phyloP scores from a whole-genome alignment of 495 filamentous ascomycete species.

The Aspergillus diversus region DNA sequence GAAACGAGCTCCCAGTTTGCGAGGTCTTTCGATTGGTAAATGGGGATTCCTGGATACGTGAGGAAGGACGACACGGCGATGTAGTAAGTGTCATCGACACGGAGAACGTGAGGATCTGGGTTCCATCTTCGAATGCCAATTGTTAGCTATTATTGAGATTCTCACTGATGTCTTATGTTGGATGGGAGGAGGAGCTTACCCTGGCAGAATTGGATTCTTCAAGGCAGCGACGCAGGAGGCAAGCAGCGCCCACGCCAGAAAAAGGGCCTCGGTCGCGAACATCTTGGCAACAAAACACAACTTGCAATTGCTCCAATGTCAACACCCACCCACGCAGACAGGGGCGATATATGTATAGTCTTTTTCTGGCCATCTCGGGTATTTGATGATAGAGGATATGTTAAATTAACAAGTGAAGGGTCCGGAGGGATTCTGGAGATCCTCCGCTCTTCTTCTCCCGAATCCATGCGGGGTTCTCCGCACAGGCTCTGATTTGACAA shows the following conservation, averaged over 20 bases:
- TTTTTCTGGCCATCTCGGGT: no score
- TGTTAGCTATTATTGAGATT: not conserved
- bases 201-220: not conserved
- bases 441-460: not conserved
- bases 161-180: not conserved
- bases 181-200: not conserved
- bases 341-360: no score
- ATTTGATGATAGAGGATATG: no score
- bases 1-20: constrained; percentile 7
- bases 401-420: no score
- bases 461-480: not conserved
- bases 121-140: not conserved
- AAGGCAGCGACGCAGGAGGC: not conserved
- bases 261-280: not conserved
- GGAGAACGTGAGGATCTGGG: not conserved
- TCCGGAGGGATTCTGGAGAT: not conserved
- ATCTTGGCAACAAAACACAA: not conserved
- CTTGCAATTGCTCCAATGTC: not conserved
- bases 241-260: not conserved
- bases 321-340: no score
- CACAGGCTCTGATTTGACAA: not conserved
- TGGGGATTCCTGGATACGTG: constrained; percentile 1
- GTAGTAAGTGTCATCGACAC: not conserved
- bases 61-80: not conserved
- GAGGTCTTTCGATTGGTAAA: constrained; percentile 8